Conservation (phyloP, 306 rosid genomes). For the Lithocarpus polystachyus region DNA sequence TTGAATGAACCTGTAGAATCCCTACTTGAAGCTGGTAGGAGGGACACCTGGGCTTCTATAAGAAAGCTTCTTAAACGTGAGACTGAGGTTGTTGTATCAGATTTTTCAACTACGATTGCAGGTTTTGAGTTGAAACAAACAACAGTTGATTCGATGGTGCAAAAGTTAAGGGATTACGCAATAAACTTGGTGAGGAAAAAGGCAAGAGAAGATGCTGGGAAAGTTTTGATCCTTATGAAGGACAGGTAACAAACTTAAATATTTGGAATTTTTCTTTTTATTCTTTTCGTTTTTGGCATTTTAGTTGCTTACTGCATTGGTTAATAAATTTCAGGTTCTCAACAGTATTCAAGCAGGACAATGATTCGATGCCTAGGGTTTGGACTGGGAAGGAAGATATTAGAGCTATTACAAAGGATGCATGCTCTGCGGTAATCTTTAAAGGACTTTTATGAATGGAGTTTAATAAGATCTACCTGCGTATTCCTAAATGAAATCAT, state of each 20-base stretch:
- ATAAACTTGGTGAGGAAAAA: slow-evolving; percentile 71
- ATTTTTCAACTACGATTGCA: slow-evolving; percentile 41
- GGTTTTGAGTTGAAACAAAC: slow-evolving; percentile 77
- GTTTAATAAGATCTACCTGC: neutral
- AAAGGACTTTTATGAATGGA: neutral
- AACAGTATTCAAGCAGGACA: slow-evolving; percentile 70
- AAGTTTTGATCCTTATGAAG: slow-evolving; percentile 77
- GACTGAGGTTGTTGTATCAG: slow-evolving; percentile 49
- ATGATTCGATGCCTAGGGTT: slow-evolving; percentile 80
- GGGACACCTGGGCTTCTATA: slow-evolving; percentile 71
- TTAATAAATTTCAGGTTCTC: slow-evolving; percentile 65
- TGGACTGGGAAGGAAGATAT: slow-evolving; percentile 95
- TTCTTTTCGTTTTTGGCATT: neutral
- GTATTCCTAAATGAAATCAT: slow-evolving; percentile 16
- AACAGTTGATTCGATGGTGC: slow-evolving; percentile 45
- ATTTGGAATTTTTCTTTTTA: neutral
- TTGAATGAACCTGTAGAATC: slow-evolving; percentile 69
- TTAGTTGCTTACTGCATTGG: slow-evolving; percentile 20
- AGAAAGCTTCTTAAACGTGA: slow-evolving; percentile 69
- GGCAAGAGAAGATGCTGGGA: slow-evolving; percentile 83
- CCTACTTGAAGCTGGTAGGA: slow-evolving; percentile 65
- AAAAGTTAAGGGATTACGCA: slow-evolving; percentile 54
- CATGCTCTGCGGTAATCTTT: slow-evolving; percentile 59
- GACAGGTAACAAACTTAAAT: slow-evolving; percentile 54
- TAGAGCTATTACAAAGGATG: slow-evolving; percentile 68